Percentiles rank a stretch among this genome's conserved stretches.
Conservation (phyloP, 805 yeast species). For the Dipodascus geniculatus region DNA sequence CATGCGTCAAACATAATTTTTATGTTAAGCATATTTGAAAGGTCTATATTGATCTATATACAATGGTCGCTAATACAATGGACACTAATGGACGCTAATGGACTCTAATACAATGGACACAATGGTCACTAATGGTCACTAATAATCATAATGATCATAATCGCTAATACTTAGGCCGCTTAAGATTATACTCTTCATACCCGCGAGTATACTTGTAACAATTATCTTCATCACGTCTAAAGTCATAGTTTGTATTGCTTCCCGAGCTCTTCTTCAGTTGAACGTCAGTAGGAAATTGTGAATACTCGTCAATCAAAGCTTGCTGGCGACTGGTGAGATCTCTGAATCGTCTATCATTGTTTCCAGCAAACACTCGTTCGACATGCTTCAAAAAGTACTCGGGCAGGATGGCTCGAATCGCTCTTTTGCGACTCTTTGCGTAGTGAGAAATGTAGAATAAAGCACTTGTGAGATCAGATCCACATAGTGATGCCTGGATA, state of each 20-base stretch:
- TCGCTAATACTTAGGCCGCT: too few relatives aligned
- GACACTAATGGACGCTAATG: too few relatives aligned
- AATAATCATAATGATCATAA: too few relatives aligned
- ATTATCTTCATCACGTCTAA: constrained; percentile 29
- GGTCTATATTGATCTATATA: too few relatives aligned
- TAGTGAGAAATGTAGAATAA: background rate
- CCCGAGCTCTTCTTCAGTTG: background rate
- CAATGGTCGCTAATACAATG: too few relatives aligned
- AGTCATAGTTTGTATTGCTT: background rate
- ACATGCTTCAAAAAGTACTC: background rate
- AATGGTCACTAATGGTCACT: too few relatives aligned
- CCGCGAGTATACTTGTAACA: constrained; percentile 57
- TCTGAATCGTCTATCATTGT: background rate
- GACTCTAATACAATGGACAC: too few relatives aligned
- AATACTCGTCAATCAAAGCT: background rate
- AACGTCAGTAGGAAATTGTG: background rate
- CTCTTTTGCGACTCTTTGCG: background rate
- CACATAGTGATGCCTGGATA: background rate
- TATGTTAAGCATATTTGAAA: too few relatives aligned
- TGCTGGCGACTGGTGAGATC: background rate
- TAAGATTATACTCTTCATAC: too few relatives aligned
- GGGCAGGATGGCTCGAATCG: background rate
- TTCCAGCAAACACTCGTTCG: background rate
- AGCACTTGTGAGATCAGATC: background rate
- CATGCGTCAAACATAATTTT: too few relatives aligned